Evolutionary conservation across 1,284 basidiomycete genomes (phyloP).

Genomic region (Ceratobasidium theobromae): DNA sequence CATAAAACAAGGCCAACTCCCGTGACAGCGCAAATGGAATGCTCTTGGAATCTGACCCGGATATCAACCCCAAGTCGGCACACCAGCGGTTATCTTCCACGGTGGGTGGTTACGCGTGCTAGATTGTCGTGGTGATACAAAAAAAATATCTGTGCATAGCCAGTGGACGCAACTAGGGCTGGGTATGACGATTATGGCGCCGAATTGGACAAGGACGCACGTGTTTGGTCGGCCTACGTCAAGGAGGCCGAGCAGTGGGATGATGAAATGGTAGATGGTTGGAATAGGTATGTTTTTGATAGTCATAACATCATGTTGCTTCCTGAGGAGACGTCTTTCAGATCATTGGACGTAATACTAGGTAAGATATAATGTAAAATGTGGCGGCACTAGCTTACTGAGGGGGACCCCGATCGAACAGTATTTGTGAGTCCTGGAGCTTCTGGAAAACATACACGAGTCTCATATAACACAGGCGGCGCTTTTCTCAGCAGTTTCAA

Average conservation of each 20-base stretch:
- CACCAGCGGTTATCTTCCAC: background rate
- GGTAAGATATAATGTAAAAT: background rate
- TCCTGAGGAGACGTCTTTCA: background rate
- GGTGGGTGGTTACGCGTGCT: background rate
- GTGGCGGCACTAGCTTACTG: background rate
- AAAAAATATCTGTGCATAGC: background rate
- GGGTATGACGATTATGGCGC: slow-evolving; percentile 22
- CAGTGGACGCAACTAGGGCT: background rate
- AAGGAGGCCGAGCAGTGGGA: slow-evolving; percentile 29
- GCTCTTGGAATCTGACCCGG: background rate
- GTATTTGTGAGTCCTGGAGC: slow-evolving; percentile 14
- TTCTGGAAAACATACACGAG: background rate
- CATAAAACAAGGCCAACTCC: background rate
- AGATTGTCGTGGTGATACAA: background rate
- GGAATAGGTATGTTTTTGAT: slow-evolving; percentile 2
- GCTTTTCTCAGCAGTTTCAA: slow-evolving; percentile 18
- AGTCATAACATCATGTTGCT: background rate
- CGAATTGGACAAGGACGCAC: slow-evolving; percentile 11
- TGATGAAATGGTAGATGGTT: slow-evolving; percentile 25
- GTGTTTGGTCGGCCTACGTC: slow-evolving; percentile 20
- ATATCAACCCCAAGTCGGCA: background rate
- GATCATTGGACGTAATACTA: slow-evolving; percentile 20
- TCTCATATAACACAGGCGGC: slow-evolving; percentile 1
- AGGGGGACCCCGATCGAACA: background rate
- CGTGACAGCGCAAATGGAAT: background rate